Evolutionary conservation across 768 basidiomycete species (phyloP), one percentile per base, ranked within the genome.

Genomic region (Brasilioporus rufonigricans): DNA sequence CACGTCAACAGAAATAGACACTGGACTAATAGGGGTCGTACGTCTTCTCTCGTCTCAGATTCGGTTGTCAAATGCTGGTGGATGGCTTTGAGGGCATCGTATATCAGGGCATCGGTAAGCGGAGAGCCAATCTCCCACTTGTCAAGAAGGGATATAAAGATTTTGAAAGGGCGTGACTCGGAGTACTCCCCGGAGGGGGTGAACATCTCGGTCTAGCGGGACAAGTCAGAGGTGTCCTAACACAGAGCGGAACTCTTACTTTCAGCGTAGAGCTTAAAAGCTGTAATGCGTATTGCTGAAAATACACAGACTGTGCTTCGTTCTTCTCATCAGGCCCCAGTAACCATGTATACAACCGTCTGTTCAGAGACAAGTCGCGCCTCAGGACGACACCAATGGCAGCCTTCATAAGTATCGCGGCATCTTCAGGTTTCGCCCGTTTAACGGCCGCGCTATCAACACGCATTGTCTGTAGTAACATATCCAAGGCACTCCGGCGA

Each of bases 91-190:
- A 98, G 84, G 0, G 91, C 79, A 61, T 96, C 91, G 61, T 89
- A 83, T 12, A 91, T 82, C 48, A 98, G 73, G 7, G 76, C 77
- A 38, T 93, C 87, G 0, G 93, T 93, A 26, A 99, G 70, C 0
- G 81, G 77, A 9, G 81, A 82, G 5, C 96, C 96, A 43, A 98
- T 87, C 69, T 98, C 97, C 91, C 93, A 98, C 70, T 97, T 97
- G 71, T 99, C 97, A 60, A 98, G 75, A 18, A 98, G 71, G 1
- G 93, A 95, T 23, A 98, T 87, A 69, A 97, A 95, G 32, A 98
- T 89, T 72, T 95, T 96, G 81, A 94, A 98, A 0, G 97, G 93
- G 24, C 91, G 76, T 4, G 89, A 88, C 57, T 87, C 85, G 1
- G 87, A 76, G 60, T 92, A 93, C 53, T 86, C 84, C 47, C 80